phyloP scores from a whole-genome alignment of 2,329 filamentous ascomycete genomes.

The Colletotrichum tamarilloi region DNA sequence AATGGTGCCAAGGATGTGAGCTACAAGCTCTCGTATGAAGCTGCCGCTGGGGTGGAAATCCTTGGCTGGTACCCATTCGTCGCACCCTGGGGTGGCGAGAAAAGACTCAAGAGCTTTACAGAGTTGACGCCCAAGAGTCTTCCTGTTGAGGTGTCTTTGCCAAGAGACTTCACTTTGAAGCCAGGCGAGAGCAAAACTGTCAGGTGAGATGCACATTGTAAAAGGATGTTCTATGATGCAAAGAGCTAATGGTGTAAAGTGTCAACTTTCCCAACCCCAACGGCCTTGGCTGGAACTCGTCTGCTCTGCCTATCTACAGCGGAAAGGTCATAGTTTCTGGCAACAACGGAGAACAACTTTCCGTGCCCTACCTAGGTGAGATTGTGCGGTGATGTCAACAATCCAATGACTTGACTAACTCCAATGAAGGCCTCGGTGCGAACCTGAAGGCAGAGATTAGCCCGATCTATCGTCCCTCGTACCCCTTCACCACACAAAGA shows the following conservation, averaged over 20 bases:
- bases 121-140: slow-evolving; percentile 39
- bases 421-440: slow-evolving; percentile 37
- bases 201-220: slow-evolving; percentile 28
- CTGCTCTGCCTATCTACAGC: slow-evolving; percentile 46
- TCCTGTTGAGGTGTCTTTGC: slow-evolving; percentile 36
- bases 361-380: slow-evolving; percentile 46
- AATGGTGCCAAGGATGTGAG: slow-evolving; percentile 45
- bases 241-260: slow-evolving; percentile 8
- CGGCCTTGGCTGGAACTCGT: slow-evolving; percentile 41
- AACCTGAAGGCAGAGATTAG: slow-evolving; percentile 39
- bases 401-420: neutral
- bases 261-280: slow-evolving; percentile 45
- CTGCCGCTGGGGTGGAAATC: slow-evolving; percentile 51
- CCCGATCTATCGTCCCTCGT: slow-evolving; percentile 35
- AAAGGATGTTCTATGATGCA: too few relatives aligned
- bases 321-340: slow-evolving; percentile 46
- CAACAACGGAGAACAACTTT: slow-evolving; percentile 46
- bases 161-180: slow-evolving; percentile 40
- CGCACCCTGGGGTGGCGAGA: slow-evolving; percentile 20
- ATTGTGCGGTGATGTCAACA: too few relatives aligned
- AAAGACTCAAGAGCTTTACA: slow-evolving; percentile 37
- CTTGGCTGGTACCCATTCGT: slow-evolving; percentile 35
- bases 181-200: slow-evolving; percentile 41
- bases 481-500: slow-evolving; percentile 27
- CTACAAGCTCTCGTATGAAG: slow-evolving; percentile 45